Percentiles rank a stretch among this genome's conserved stretches.
Conservation (phyloP, 441 rosid genomes). For the Hura crepitans region DNA sequence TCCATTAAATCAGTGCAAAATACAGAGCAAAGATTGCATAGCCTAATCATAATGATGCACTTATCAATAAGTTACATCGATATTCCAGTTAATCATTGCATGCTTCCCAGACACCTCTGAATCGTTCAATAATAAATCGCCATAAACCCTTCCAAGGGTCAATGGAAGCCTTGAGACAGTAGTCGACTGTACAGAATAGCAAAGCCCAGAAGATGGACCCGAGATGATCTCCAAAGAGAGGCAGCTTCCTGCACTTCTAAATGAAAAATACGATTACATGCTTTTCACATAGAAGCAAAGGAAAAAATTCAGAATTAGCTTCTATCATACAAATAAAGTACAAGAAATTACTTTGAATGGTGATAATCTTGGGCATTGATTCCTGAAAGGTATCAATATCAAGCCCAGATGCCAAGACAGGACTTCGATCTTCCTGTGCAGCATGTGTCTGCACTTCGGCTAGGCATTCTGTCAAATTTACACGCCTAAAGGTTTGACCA, state of each 20-base stretch:
- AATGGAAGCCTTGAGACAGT: constrained; percentile 68
- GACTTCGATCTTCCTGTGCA: constrained; percentile 36
- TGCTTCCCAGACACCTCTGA: constrained; percentile 94
- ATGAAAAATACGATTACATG: constrained; percentile 49
- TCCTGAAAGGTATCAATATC: constrained; percentile 35
- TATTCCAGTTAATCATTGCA: constrained; percentile 89
- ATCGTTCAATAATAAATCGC: constrained; percentile 70
- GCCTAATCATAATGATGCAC: constrained; percentile 13
- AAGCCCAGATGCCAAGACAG: constrained; percentile 27
- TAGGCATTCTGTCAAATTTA: constrained; percentile 30
- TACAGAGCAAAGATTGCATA: constrained; percentile 20
- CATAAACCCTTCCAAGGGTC: constrained; percentile 76
- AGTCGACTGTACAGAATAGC: constrained; percentile 49
- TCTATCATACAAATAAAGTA: constrained; percentile 8
- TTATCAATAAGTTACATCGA: constrained; percentile 43
- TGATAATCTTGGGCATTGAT: constrained; percentile 31
- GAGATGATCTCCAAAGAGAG: constrained; percentile 77
- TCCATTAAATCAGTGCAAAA: constrained; percentile 14
- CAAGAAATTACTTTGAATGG: constrained; percentile 33
- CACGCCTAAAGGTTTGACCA: constrained; percentile 66
- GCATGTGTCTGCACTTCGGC: constrained; percentile 41
- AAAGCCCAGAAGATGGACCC: constrained; percentile 52
- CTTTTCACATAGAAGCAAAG: constrained; percentile 34
- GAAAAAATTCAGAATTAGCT: constrained; percentile 24
- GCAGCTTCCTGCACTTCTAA: constrained; percentile 92